Percentiles rank a stretch among this genome's conserved stretches.
phyloP scores from a whole-genome alignment of 768 basidiomycete genomes.

The Rhodotorula kratochvilovae region DNA sequence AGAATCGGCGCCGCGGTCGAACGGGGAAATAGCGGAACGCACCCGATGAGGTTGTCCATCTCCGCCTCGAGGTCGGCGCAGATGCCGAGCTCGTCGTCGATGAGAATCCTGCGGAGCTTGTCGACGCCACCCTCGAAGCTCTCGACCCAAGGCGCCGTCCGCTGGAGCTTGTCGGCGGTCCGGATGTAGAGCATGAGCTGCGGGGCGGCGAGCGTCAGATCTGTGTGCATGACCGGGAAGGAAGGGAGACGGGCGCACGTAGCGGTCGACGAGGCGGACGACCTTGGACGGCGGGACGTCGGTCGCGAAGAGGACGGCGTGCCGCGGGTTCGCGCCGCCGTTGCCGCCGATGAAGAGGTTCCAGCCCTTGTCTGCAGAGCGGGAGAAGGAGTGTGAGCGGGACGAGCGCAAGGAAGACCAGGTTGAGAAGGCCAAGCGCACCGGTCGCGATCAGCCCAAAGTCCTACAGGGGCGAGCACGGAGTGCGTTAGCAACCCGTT shows the following conservation, averaged over 20 bases:
- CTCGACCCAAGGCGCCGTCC: slow-evolving; percentile 71
- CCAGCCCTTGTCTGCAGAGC: slow-evolving; percentile 62
- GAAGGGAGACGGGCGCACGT: slow-evolving; percentile 50
- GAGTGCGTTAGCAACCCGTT: slow-evolving; percentile 68
- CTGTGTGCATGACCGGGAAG: slow-evolving; percentile 42
- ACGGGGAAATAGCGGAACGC: too few relatives aligned
- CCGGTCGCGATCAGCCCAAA: slow-evolving; percentile 68
- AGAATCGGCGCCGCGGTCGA: too few relatives aligned
- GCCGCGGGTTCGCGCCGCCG: slow-evolving; percentile 58
- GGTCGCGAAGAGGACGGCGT: slow-evolving; percentile 62
- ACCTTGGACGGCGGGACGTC: slow-evolving; percentile 67
- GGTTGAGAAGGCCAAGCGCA: neutral
- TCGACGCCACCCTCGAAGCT: slow-evolving; percentile 65
- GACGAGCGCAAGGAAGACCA: too few relatives aligned
- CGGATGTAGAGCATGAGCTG: slow-evolving; percentile 57
- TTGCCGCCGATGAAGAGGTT: slow-evolving; percentile 68
- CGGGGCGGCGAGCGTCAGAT: neutral
- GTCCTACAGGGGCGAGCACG: slow-evolving; percentile 45
- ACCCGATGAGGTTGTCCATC: slow-evolving; percentile 62
- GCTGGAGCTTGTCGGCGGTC: slow-evolving; percentile 65
- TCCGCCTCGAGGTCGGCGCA: slow-evolving; percentile 63
- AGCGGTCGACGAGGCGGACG: slow-evolving; percentile 61
- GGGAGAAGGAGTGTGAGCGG: neutral
- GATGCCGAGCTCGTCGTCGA: slow-evolving; percentile 69
- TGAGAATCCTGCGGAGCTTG: slow-evolving; percentile 61